phyloP scores from a whole-genome alignment of 192 early-diverging fungal species.

The Phlyctochytrium arcticum region DNA sequence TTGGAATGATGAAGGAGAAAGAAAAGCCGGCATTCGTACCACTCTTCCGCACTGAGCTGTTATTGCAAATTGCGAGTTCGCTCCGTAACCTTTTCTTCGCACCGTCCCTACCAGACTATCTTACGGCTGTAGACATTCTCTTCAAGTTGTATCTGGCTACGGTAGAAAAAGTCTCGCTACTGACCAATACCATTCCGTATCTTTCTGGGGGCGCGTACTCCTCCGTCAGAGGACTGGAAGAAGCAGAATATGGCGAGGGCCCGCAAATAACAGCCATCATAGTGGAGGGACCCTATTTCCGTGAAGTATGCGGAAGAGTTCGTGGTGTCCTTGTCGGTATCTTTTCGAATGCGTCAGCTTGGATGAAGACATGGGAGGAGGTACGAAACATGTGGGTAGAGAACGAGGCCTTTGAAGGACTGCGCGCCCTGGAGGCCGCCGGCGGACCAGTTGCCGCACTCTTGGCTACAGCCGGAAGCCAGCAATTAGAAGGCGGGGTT shows the following conservation, averaged over 20 bases:
- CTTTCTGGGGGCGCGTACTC: constrained; percentile 45
- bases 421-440: constrained; percentile 29
- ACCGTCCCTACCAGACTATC: constrained; percentile 45
- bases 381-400: constrained; percentile 55
- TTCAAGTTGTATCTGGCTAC: constrained; percentile 43
- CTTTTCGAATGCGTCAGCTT: constrained; percentile 46
- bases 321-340: constrained; percentile 53
- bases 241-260: constrained; percentile 50
- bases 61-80: constrained; percentile 24
- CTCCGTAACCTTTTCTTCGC: constrained; percentile 39
- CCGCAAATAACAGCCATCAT: constrained; percentile 50
- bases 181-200: constrained; percentile 49
- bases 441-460: constrained; percentile 38
- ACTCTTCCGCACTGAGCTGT: constrained; percentile 47
- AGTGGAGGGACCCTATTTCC: constrained; percentile 51
- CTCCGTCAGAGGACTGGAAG: constrained; percentile 43
- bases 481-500: constrained; percentile 27
- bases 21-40: constrained; percentile 19
- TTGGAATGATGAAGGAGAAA: background rate
- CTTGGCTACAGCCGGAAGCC: constrained; percentile 29
- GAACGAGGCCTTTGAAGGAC: constrained; percentile 47
- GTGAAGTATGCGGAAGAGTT: constrained; percentile 54
- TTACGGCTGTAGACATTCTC: constrained; percentile 42
- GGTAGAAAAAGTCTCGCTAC: constrained; percentile 37
- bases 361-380: constrained; percentile 46